Evolutionary conservation across 1,284 basidiomycete genomes (phyloP).

Genomic region (Neolentinus lepideus): DNA sequence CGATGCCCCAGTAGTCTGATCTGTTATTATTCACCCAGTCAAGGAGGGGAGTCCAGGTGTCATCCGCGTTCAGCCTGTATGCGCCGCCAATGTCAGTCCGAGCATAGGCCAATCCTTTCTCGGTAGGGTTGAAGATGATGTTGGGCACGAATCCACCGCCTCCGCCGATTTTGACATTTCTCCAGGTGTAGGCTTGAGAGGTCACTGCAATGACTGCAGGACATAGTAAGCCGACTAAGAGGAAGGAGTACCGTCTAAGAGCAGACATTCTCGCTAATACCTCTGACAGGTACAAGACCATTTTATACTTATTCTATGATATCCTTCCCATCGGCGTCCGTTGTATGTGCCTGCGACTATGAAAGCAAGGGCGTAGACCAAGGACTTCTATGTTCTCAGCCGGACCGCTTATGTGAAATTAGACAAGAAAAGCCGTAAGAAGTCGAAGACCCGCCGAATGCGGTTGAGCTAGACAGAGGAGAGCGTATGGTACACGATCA

Average conservation of each 20-base stretch:
- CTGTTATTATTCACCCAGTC: conserved; percentile 48
- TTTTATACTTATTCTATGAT: too few relatives aligned
- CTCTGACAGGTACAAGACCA: too few relatives aligned
- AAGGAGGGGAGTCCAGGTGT: conserved; percentile 52
- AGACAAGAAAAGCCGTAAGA: background rate
- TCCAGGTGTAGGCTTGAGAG: conserved; percentile 51
- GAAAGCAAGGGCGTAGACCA: background rate
- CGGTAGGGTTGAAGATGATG: conserved; percentile 52
- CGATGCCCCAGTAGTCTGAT: conserved; percentile 63
- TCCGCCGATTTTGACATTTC: conserved; percentile 53
- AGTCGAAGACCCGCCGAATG: background rate
- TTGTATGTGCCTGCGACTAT: background rate
- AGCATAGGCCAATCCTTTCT: conserved; percentile 54
- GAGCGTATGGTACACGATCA: background rate
- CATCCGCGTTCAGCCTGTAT: conserved; percentile 54
- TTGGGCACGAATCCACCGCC: conserved; percentile 45
- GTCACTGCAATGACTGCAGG: conserved; percentile 28
- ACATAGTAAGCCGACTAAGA: background rate
- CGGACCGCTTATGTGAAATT: background rate
- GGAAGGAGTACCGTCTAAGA: background rate
- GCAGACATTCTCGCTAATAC: background rate
- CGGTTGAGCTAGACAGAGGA: background rate
- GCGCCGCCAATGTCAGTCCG: conserved; percentile 64
- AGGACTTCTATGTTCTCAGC: background rate
- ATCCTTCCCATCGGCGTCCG: background rate